These are phyloP conservation scores for Suhomyces panamericanus DNA, from an alignment of 1,139 yeast genomes.

Conservation along the genomic window DNA sequence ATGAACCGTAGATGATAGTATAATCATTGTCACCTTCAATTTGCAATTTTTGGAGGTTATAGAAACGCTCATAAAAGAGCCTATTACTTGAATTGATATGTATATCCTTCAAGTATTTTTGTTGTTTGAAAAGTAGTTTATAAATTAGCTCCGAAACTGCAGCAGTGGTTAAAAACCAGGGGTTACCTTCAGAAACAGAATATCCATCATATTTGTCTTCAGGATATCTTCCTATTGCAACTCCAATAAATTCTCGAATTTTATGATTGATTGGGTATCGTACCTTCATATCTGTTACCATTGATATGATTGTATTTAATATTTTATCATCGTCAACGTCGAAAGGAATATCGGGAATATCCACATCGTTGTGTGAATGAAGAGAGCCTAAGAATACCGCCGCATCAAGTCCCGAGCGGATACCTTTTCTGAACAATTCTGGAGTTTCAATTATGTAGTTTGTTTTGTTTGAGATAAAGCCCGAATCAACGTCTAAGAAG, in stretches of 20 bases:
- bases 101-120: conserved; percentile 25
- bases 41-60: conserved; percentile 18
- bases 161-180: conserved; percentile 91
- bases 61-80: conserved; percentile 34
- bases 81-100: conserved; percentile 26
- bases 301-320: conserved; percentile 56
- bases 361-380: conserved; percentile 56
- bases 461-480: conserved; percentile 42
- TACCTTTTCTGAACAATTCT: conserved; percentile 32
- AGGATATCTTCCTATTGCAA: conserved; percentile 88
- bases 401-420: conserved; percentile 74
- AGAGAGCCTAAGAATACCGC: conserved; percentile 73
- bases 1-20: conserved; percentile 38
- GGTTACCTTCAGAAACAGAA: conserved; percentile 77
- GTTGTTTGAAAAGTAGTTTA: conserved; percentile 33
- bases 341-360: conserved; percentile 51
- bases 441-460: conserved; percentile 75
- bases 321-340: conserved; percentile 56
- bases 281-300: conserved; percentile 66
- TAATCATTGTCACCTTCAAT: conserved; percentile 3
- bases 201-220: conserved; percentile 89
- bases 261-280: conserved; percentile 74
- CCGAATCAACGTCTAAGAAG: conserved; percentile 44
- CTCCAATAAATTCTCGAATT: conserved; percentile 49
- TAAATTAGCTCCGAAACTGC: conserved; percentile 67